A percentile compares a stretch with the other conserved stretches of the same genome.
Conservation (phyloP, 169 alveolate genomes). For the Plasmodium inui region DNA sequence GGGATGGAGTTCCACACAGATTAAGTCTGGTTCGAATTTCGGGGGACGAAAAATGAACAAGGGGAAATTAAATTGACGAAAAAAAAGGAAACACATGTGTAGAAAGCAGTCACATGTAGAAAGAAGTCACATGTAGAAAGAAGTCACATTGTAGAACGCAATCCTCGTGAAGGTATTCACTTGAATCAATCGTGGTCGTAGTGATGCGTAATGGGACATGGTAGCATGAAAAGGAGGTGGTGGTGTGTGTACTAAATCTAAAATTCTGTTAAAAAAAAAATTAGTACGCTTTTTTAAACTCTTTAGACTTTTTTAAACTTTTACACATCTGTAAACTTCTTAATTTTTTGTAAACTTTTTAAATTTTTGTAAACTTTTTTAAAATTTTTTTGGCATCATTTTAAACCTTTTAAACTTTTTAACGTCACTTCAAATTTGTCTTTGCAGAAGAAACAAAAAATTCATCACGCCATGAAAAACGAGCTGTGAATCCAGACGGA, state of each 20-base stretch:
- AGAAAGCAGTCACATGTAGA: background rate
- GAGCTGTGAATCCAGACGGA: background rate
- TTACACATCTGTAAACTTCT: background rate
- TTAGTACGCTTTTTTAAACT: background rate
- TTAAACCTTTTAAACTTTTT: background rate
- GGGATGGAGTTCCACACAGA: background rate
- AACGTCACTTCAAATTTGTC: constrained; percentile 34
- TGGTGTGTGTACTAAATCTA: constrained; percentile 71
- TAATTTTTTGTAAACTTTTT: background rate
- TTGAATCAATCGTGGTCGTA: background rate
- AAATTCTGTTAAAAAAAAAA: constrained; percentile 54
- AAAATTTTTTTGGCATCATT: too few species aligned
- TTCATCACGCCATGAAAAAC: background rate
- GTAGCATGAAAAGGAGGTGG: background rate
- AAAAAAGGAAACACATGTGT: background rate
- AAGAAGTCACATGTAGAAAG: background rate
- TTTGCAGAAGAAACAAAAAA: constrained; percentile 43
- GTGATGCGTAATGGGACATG: background rate
- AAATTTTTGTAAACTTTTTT: background rate
- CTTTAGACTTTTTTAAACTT: background rate
- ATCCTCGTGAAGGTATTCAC: background rate
- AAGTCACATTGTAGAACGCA: background rate
- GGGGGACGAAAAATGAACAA: background rate
- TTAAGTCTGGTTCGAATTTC: background rate
- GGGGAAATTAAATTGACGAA: background rate